Evolutionary conservation across 1,139 yeast genomes (phyloP), one percentile per base, ranked within the genome.

Genomic region (Spencermartinsiella ligniputridi): DNA sequence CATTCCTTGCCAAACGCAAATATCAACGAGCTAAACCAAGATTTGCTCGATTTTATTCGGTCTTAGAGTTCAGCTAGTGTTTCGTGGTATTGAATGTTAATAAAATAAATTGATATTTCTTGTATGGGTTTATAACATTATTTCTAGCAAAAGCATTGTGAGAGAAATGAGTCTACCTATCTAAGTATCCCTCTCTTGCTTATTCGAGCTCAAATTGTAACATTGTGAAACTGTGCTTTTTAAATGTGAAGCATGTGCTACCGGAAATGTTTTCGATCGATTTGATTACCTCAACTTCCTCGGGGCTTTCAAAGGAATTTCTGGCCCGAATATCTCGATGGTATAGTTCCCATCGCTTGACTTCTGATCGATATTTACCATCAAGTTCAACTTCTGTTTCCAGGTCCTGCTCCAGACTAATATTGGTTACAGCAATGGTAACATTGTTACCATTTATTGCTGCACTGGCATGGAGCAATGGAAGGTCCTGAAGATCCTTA

Each of bases 371-470:
- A 35, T 34, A 39, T 4, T 33, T 19, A n/a, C 49, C 50, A 25
- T 55, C 49, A 27, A 64, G 49, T 13, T 27, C 27, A 21, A 64
- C 45, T 9, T 44, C 51, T 3, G 64, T 56, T 1, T 40, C 34
- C 2, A 66, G 49, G 41, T 59, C 60, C 30, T 61, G 56, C 2
- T 49, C 50, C 37, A 52, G 51, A 33, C 57, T 44, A 45, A 67
- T 54, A 43, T 64, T 64, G 21, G 62, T 66, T 12, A 64, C 61
- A 1, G 69, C 63, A 27, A 64, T 25, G 9, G 58, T 52, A 21
- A 58, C 50, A 9, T 45, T 37, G 16, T 47, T 47, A n/a, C 44
- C 49, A 29, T 52, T 49, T 17, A 52, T 39, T 13, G 60, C 57
- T 5, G 58, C 57, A 38, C 60, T 56, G 34, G 48, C 50, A 38